Percentiles rank a stretch among this genome's conserved stretches.
These are phyloP conservation scores for Dothideomycetes sp. DNA, from an alignment of 2,329 filamentous ascomycete genomes.

Conservation along the genomic window DNA sequence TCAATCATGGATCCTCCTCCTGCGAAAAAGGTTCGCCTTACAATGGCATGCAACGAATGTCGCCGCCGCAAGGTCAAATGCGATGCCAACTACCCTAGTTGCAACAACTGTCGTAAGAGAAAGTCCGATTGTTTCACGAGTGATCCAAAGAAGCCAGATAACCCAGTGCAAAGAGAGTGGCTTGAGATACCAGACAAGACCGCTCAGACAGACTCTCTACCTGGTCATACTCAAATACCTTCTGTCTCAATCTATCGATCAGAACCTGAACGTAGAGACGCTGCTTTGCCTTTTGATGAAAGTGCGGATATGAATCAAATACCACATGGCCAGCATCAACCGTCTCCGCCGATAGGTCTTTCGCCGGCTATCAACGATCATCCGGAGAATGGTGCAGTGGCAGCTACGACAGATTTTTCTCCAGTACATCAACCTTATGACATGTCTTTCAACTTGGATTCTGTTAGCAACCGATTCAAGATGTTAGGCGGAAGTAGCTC, in stretches of 20 bases:
- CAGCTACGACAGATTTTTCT: slow-evolving; percentile 4
- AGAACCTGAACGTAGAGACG: too few relatives aligned
- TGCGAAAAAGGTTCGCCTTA: slow-evolving; percentile 6
- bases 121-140: slow-evolving; percentile 10
- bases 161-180: slow-evolving; percentile 6
- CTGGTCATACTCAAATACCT: neutral
- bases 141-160: slow-evolving; percentile 8
- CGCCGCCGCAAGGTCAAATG: slow-evolving; percentile 14
- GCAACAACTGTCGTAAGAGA: slow-evolving; percentile 6
- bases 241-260: too few relatives aligned
- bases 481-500: slow-evolving; percentile 8
- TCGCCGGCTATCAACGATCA: neutral
- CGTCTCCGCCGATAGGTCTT: neutral
- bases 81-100: slow-evolving; percentile 14
- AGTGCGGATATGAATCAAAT: too few relatives aligned
- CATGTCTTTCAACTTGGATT: slow-evolving; percentile 11
- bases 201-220: neutral
- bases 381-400: neutral
- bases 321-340: neutral
- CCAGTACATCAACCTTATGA: slow-evolving; percentile 5
- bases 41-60: slow-evolving; percentile 14
- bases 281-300: too few relatives aligned
- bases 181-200: neutral
- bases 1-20: slow-evolving; percentile 9
- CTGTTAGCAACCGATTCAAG: slow-evolving; percentile 11